Base-by-base conservation (phyloP, 352 stramenopile species). In the Globisporangium ultimum region DNA sequence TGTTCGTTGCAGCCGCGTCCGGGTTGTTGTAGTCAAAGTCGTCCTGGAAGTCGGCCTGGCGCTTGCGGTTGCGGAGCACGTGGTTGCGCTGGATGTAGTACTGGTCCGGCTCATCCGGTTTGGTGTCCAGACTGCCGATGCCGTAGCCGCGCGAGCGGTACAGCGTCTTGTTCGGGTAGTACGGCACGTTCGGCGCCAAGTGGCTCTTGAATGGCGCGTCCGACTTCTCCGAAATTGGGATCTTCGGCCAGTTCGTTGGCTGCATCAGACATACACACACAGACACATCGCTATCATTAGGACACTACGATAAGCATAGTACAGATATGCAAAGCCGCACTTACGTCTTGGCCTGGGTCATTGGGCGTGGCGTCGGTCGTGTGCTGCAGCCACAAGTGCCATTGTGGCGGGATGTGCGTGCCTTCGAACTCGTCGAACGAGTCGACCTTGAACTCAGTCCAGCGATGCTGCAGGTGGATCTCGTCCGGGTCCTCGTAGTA, bases 401-500 rank as follows among this genome's bases (percentile, higher is more conserved):
- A 95, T 56, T 92, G 65, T 17, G 86, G 86, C 21, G 84, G 80
- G 57, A 95, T 86, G 42, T 86, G 72, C 60, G 81, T 85, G 51
- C 68, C 82, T 47, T 91, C 82, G 58, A 91, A 88, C 62, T 95
- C 84, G 14, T 91, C 74, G 58, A 74, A 91, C 54, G 78, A 78
- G 63, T 89, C 66, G 60, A 95, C 80, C 52, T 88, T 74, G 70
- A 68, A 93, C 75, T 95, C 86, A 9, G 84, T 93, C 78, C 83
- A 95, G 60, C 86, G 86, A 58, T 95, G 80, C 66, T 90, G 78
- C 48, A 80, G 70, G 58, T 77, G 73, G 12, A 93, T 17, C 48
- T 93, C 86, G 2, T 74, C 89, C 43, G 80, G 80, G 64, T 95
- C 86, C 43, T 95, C 86, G 65, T 87, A 95, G 78, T 93, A 95